These are phyloP conservation scores for Yamadazyma paraphyllophila DNA, from an alignment of 805 yeast species.

Conservation along the genomic window DNA sequence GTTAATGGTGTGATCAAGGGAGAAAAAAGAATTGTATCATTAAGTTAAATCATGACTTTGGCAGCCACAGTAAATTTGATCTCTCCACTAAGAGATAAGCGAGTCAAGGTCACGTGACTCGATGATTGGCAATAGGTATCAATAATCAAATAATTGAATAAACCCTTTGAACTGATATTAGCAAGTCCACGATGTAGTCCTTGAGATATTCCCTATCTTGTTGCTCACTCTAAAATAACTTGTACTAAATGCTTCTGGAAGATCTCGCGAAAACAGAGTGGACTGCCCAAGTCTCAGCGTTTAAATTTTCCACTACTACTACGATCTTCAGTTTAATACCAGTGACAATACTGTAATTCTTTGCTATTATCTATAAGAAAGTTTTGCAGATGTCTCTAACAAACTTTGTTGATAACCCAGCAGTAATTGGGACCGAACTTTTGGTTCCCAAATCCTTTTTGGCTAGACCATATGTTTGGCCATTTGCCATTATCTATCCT, in stretches of 20 bases:
- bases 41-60: neutral
- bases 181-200: neutral
- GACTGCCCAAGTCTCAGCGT: neutral
- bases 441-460: constrained; percentile 63
- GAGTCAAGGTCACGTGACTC: no score
- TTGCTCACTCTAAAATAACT: neutral
- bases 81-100: neutral
- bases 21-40: no score
- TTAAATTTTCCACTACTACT: neutral
- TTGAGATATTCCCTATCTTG: neutral
- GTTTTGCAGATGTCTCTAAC: constrained; percentile 3
- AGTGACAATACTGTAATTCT: neutral
- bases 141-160: no score
- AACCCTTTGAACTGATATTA: neutral
- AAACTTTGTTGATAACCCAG: constrained; percentile 62
- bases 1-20: neutral
- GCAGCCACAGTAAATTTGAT: constrained; percentile 1
- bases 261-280: constrained; percentile 4
- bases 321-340: neutral
- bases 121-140: no score
- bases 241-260: neutral
- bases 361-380: neutral
- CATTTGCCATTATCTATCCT: constrained; percentile 79
- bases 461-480: constrained; percentile 76
- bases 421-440: constrained; percentile 69